Percentiles rank a stretch among this genome's conserved stretches.
These are phyloP conservation scores for Talaromyces sp. DNA, from an alignment of 2,329 filamentous ascomycete species.

Conservation along the genomic window DNA sequence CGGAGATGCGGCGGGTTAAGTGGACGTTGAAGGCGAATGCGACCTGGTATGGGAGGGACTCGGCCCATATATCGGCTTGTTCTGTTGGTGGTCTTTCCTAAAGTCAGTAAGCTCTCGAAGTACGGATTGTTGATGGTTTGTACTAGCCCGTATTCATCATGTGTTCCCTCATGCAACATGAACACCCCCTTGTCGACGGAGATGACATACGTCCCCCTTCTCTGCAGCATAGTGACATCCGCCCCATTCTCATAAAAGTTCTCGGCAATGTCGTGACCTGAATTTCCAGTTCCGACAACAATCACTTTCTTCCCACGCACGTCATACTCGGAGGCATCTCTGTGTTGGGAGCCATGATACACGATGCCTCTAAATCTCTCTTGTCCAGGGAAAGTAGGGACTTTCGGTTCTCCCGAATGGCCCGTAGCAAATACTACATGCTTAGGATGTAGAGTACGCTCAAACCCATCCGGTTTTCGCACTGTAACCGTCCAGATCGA, in stretches of 20 bases:
- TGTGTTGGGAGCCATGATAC: conserved; percentile 48
- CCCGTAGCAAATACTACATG: conserved; percentile 53
- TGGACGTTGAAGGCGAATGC: conserved; percentile 47
- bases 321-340: conserved; percentile 40
- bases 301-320: conserved; percentile 47
- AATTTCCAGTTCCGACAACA: conserved; percentile 52
- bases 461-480: conserved; percentile 24
- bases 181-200: conserved; percentile 46
- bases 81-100: conserved; percentile 40
- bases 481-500: conserved; percentile 43
- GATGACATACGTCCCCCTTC: conserved; percentile 52
- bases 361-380: conserved; percentile 44
- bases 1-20: conserved; percentile 43
- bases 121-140: background rate
- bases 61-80: conserved; percentile 51
- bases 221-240: conserved; percentile 55
- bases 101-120: background rate
- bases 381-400: conserved; percentile 44
- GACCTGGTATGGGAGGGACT: conserved; percentile 50
- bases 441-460: conserved; percentile 37
- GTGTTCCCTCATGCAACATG: conserved; percentile 47
- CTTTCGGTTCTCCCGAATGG: conserved; percentile 43
- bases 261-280: conserved; percentile 53
- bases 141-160: conserved; percentile 45
- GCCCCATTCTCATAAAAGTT: conserved; percentile 52